A percentile compares a stretch with the other conserved stretches of the same genome.
These are phyloP conservation scores for Macrocybe sp. DNA, from an alignment of 1,284 basidiomycete genomes.

Conservation along the genomic window DNA sequence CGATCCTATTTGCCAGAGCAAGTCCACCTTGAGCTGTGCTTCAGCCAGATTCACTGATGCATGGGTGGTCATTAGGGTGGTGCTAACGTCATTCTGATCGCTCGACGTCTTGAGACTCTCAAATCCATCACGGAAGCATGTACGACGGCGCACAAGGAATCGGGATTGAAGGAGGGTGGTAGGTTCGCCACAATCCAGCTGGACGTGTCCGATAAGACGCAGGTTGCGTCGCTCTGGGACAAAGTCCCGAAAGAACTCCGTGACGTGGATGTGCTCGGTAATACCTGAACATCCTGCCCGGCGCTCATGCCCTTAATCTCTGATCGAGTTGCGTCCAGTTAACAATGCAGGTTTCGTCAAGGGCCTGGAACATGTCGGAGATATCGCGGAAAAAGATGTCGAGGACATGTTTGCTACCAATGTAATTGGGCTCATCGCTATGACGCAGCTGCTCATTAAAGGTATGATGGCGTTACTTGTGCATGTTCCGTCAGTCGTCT, in stretches of 20 bases:
- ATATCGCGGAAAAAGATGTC: slow-evolving; percentile 71
- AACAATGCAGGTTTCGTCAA: slow-evolving; percentile 88
- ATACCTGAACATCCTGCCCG: slow-evolving; percentile 10
- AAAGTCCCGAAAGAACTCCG: slow-evolving; percentile 65
- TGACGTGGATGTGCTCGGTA: slow-evolving; percentile 73
- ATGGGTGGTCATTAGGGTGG: slow-evolving; percentile 48
- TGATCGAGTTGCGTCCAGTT: slow-evolving; percentile 39
- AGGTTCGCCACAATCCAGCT: slow-evolving; percentile 62
- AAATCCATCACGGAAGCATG: slow-evolving; percentile 64
- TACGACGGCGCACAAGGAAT: slow-evolving; percentile 62
- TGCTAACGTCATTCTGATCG: slow-evolving; percentile 72
- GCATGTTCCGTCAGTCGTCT: background rate
- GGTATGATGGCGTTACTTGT: slow-evolving; percentile 34
- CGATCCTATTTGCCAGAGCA: slow-evolving; percentile 81
- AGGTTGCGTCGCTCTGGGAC: slow-evolving; percentile 62
- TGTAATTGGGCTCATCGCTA: slow-evolving; percentile 81
- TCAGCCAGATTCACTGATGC: too few species aligned
- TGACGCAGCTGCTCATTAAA: slow-evolving; percentile 77
- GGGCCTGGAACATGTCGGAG: slow-evolving; percentile 79
- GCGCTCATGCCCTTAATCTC: slow-evolving; percentile 3
- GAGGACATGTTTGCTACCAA: slow-evolving; percentile 93
- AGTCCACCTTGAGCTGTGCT: background rate
- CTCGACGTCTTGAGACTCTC: slow-evolving; percentile 63
- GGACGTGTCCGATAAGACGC: slow-evolving; percentile 71
- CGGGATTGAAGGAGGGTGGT: slow-evolving; percentile 68